Conservation (phyloP, 2,329 filamentous ascomycete species). For the Penicillium italicum region DNA sequence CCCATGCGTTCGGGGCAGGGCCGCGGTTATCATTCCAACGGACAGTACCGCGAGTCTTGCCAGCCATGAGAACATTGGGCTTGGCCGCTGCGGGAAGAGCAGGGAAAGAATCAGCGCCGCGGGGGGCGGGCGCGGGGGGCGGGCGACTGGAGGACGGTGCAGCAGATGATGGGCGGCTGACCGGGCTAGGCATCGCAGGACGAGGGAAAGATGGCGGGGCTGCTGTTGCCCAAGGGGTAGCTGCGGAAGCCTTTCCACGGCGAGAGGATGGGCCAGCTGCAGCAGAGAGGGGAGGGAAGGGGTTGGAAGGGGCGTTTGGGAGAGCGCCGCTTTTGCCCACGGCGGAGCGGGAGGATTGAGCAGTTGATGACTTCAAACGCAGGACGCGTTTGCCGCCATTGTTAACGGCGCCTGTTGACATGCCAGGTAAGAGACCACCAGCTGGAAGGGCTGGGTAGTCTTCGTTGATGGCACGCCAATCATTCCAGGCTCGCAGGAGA, state of each 20-base stretch:
- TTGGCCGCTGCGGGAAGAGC: conserved; percentile 76
- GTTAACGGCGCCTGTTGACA: conserved; percentile 43
- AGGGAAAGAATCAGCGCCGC: conserved; percentile 66
- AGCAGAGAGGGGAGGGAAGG: conserved; percentile 47
- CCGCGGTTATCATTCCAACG: conserved; percentile 44
- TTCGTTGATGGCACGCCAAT: conserved; percentile 94
- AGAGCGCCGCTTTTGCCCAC: conserved; percentile 57
- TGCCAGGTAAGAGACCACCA: conserved; percentile 61
- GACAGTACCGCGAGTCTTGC: conserved; percentile 46
- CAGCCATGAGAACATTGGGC: conserved; percentile 54
- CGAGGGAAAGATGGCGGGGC: conserved; percentile 23
- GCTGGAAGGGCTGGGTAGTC: conserved; percentile 88
- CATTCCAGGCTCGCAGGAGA: conserved; percentile 81
- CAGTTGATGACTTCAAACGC: conserved; percentile 66
- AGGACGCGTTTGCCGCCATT: conserved; percentile 59
- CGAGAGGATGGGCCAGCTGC: conserved; percentile 21
- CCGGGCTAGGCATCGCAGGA: conserved; percentile 21
- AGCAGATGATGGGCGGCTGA: conserved; percentile 29
- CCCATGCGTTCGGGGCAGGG: conserved; percentile 39
- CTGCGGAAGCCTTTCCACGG: conserved; percentile 19
- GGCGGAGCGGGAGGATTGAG: conserved; percentile 61
- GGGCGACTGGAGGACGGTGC: conserved; percentile 23
- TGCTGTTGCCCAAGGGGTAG: conserved; percentile 26
- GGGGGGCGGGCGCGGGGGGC: conserved; percentile 21
- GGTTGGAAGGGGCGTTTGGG: conserved; percentile 40